Percentiles rank a stretch among this genome's conserved stretches.
phyloP scores from a whole-genome alignment of 768 basidiomycete genomes.

The Suillus fuscotomentosus region DNA sequence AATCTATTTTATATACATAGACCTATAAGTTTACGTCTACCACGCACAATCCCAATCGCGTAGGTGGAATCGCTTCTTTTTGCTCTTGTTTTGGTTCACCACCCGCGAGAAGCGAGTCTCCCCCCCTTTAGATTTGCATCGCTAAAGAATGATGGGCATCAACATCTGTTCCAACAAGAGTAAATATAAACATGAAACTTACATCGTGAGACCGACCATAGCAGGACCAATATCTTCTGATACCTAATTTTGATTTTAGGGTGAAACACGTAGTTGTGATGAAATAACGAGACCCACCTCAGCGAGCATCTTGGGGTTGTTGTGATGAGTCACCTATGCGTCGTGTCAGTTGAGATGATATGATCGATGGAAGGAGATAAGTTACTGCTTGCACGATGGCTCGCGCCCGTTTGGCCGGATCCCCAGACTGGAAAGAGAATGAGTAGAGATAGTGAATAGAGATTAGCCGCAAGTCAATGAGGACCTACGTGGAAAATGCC shows the following conservation, averaged over 20 bases:
- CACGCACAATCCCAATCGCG: slow-evolving; percentile 2
- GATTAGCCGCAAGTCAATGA: background rate
- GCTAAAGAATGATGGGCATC: slow-evolving; percentile 34
- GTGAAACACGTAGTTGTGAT: slow-evolving; percentile 6
- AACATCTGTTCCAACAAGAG: background rate
- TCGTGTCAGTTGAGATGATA: slow-evolving; percentile 9
- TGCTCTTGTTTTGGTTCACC: slow-evolving; percentile 38
- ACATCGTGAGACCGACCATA: slow-evolving; percentile 96
- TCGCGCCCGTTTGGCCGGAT: slow-evolving; percentile 90
- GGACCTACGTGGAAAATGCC: slow-evolving; percentile 90
- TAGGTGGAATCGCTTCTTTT: background rate
- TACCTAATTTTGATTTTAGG: slow-evolving; percentile 39
- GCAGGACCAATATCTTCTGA: slow-evolving; percentile 84
- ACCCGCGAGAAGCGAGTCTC: slow-evolving; percentile 63
- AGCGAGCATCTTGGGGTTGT: slow-evolving; percentile 89
- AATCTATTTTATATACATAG: slow-evolving; percentile 1
- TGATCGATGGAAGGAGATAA: slow-evolving; percentile 6
- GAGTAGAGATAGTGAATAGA: background rate
- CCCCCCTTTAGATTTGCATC: slow-evolving; percentile 71
- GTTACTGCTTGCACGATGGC: slow-evolving; percentile 94
- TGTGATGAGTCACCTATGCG: slow-evolving; percentile 82
- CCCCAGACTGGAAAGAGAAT: slow-evolving; percentile 62
- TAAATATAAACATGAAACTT: slow-evolving; percentile 39
- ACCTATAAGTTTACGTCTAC: slow-evolving; percentile 7
- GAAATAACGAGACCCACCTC: slow-evolving; percentile 48